Evolutionary conservation across 805 yeast species (phyloP), one percentile per base, ranked within the genome.

Genomic region (Starmerella sp.): DNA sequence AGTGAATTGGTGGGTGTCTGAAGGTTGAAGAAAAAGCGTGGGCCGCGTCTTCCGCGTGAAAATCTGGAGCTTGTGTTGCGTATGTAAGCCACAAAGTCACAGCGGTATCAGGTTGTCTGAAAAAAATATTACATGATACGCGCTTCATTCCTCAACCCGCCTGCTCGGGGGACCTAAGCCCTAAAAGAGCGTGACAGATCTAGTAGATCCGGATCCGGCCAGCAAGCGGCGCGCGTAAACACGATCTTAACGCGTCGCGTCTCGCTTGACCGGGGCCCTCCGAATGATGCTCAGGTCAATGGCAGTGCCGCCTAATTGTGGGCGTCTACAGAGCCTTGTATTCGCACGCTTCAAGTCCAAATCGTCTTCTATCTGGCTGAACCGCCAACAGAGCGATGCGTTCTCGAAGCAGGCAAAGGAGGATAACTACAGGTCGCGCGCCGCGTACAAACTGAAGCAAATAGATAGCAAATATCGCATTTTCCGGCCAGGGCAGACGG

Each of bases 401-500:
- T 88, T 74, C 68, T 76, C 89, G 3, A 73, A 77, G 54, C 82
- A 82, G 60, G 91, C 97, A 4, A 79, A 77, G 61, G 69, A 71
- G 5, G 74, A 76, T 45, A 77, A 84, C 51, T 78, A 78, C 62
- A 76, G 82, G 62, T 88, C 97, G 1, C 69, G 98, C 46, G 98
- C 98, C 0, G 97, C 97, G 0, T 91, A 81, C 71, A 93, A 93
- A 65, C 72, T 93, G 36, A 67, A 81, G 28, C 95, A 91, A 65
- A 75, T 93, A 10, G 81, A 90, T 66, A 73, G 79, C 14, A 80
- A 77, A 62, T 85, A 74, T 69, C 67, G 73, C 35, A 57, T 93
- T 2, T 82, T 91, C 66, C 68, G 70, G 41, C 74, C 74, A 2
- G 74, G 80, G 0, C 75, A 71, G 60, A 77, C 80, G 44, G 84